Conservation (phyloP, 2,329 filamentous ascomycete genomes). For the Calcarisporium arbuscula region DNA sequence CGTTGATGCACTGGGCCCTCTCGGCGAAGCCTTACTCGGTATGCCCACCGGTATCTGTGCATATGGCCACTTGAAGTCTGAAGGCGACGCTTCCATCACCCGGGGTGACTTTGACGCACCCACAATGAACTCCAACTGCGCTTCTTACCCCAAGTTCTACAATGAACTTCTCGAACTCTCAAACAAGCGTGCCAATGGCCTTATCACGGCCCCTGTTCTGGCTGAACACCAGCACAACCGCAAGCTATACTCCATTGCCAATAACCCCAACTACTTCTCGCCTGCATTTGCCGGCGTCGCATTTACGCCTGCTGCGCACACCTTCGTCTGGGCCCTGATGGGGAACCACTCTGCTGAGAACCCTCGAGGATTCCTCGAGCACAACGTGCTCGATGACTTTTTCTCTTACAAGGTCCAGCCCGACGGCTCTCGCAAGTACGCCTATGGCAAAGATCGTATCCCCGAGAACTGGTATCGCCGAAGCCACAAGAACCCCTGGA, state of each 20-base stretch:
- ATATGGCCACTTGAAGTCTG: conserved; percentile 4
- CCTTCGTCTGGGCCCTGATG: conserved; percentile 36
- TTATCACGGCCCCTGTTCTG: background rate
- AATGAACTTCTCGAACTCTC: conserved; percentile 30
- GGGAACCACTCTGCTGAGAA: conserved; percentile 36
- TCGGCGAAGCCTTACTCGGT: conserved; percentile 3
- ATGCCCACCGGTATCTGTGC: conserved; percentile 6
- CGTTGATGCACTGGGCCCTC: conserved; percentile 2
- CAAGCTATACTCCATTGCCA: conserved; percentile 31
- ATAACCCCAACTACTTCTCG: conserved; percentile 49
- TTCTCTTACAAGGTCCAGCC: conserved; percentile 28
- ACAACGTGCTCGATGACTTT: conserved; percentile 6
- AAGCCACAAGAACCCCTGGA: no score
- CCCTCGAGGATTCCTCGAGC: conserved; percentile 22
- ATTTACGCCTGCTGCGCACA: conserved; percentile 38
- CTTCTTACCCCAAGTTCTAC: conserved; percentile 6
- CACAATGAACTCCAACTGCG: conserved; percentile 6
- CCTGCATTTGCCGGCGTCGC: conserved; percentile 42
- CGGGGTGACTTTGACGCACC: conserved; percentile 4
- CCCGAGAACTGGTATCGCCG: no score
- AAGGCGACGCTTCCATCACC: conserved; percentile 16
- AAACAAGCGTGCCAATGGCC: conserved; percentile 32
- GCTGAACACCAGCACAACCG: conserved; percentile 2
- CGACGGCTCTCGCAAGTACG: conserved; percentile 31
- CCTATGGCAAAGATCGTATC: conserved; percentile 41